Evolutionary conservation across 495 filamentous ascomycete species (phyloP).

Genomic region (Neurospora sp.): DNA sequence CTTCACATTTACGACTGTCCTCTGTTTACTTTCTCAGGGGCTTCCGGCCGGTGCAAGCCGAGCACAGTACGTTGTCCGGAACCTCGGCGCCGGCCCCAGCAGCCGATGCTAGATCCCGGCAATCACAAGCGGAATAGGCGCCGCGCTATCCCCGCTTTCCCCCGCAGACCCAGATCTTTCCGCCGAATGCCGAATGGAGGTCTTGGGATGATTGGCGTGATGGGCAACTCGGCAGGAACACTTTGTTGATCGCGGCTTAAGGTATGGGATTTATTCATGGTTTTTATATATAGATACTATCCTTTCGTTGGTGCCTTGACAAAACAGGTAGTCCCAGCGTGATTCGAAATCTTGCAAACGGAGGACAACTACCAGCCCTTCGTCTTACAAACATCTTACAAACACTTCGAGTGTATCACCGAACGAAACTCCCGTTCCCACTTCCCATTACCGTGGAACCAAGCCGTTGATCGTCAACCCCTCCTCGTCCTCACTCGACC

Average conservation of each 20-base stretch:
- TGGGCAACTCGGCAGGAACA: background rate
- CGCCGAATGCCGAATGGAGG: background rate
- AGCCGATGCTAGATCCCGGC: background rate
- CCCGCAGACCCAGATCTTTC: background rate
- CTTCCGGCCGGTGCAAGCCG: background rate
- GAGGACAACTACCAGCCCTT: too few species aligned
- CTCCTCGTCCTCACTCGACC: background rate
- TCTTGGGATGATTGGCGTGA: background rate
- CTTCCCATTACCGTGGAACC: background rate
- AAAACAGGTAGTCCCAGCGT: too few species aligned
- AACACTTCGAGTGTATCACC: background rate
- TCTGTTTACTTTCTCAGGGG: background rate
- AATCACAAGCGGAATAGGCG: background rate
- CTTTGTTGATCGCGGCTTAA: background rate
- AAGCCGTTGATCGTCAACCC: background rate
- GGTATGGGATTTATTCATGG: background rate
- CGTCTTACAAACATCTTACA: background rate
- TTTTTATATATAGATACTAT: too few species aligned
- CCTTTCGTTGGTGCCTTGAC: too few species aligned
- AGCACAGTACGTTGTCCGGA: background rate
- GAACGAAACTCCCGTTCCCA: background rate
- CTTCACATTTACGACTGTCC: too few species aligned
- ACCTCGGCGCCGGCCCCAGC: background rate
- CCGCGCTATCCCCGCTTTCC: background rate
- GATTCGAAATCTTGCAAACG: too few species aligned